Base-by-base conservation (phyloP, 2,329 filamentous ascomycete genomes). In the Shiraia sp. region DNA sequence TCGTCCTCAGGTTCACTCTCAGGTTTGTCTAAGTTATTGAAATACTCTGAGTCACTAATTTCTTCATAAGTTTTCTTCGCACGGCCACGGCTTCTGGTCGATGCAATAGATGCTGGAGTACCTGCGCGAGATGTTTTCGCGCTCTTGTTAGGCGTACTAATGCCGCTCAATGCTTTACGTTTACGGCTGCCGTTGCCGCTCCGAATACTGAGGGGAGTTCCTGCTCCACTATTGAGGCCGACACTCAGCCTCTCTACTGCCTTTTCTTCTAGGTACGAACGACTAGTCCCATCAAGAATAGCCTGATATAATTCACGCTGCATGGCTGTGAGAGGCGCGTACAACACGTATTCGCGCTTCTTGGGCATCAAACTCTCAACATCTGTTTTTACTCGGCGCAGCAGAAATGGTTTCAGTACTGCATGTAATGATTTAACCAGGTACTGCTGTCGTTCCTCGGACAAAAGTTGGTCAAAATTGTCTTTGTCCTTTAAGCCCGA, bases 341-440 rank as follows among this genome's bases (percentile, higher is more conserved):
- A 97, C 0, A 99, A 74, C 3, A 99, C 88, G 54, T 99, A 99
- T 67, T 99, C 93, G 19, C 93, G 82, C 74, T 99, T 99, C 71
- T 92, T 95, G 0, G 93, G 93, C n/a, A 99, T 77, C 33, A 90
- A 82, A 2, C 85, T 85, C 40, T 95, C 92, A 0, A 99, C 93
- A 60, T 99, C 93, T 0, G 89, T 87, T 70, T 99, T 99, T 49
- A 99, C 81, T 13, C 93, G 80, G 1, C 93, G 82, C 1, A 99
- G 76, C 1, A 99, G 75, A 55, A 99, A 86, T 0, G 93, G 93
- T 57, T 97, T 96, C 1, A 99, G 71, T 16, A 99, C 91, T 0
- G 92, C 82, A 61, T 99, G 93, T 42, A 99, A 87, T 50, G 92
- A 96, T 36, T 90, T 84, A 1, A 95, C 86, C 1, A 93, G 72